Evolutionary conservation across 2,329 filamentous ascomycete genomes (phyloP).

Genomic region (Dactylellina sp.): DNA sequence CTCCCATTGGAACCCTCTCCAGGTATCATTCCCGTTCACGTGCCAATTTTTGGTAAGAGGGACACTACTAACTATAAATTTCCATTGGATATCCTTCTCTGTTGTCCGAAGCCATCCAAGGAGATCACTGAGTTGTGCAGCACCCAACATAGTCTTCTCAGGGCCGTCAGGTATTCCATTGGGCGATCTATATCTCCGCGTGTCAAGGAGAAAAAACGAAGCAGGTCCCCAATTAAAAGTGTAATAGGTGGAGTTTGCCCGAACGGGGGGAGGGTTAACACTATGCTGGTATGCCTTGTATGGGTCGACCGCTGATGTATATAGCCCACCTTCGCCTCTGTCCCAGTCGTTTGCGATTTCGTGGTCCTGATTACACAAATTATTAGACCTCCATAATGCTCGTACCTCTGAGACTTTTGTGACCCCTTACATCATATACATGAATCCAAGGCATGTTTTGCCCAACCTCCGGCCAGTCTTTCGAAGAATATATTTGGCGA

Average conservation of each 20-base stretch:
- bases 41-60: slow-evolving; percentile 99
- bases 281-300: slow-evolving; percentile 87
- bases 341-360: slow-evolving; percentile 97
- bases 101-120: slow-evolving; percentile 81
- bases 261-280: slow-evolving; percentile 80
- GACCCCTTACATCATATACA: slow-evolving; percentile 74
- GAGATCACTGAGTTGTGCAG: slow-evolving; percentile 81
- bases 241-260: slow-evolving; percentile 81
- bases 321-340: slow-evolving; percentile 82
- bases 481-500: slow-evolving; percentile 92
- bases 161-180: slow-evolving; percentile 71
- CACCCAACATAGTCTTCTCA: slow-evolving; percentile 88
- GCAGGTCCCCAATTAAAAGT: slow-evolving; percentile 89
- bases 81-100: slow-evolving; percentile 80
- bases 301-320: slow-evolving; percentile 81
- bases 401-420: background rate
- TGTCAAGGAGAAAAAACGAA: slow-evolving; percentile 94
- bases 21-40: slow-evolving; percentile 81
- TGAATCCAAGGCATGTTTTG: slow-evolving; percentile 95
- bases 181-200: slow-evolving; percentile 78
- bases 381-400: background rate
- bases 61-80: slow-evolving; percentile 88
- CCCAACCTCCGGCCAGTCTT: slow-evolving; percentile 83
- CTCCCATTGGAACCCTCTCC: slow-evolving; percentile 90
- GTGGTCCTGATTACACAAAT: slow-evolving; percentile 71